Conservation (phyloP, 2,329 filamentous ascomycete genomes). For the Parafenestella ontariensis region DNA sequence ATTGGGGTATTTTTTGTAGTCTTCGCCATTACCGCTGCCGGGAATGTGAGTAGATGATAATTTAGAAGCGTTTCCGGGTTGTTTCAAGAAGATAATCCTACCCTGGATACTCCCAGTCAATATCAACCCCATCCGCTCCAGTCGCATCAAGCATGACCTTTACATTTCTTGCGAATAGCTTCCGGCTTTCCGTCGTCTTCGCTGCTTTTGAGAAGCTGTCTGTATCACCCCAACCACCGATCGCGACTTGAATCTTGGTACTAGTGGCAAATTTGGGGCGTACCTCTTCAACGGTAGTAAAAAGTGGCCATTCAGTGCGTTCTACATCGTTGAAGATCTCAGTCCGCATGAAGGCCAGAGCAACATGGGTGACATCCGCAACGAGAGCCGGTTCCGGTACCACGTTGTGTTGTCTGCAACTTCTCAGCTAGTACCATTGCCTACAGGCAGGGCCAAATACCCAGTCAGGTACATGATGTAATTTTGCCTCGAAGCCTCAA, state of each 20-base stretch:
- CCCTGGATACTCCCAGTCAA: slow-evolving; percentile 71
- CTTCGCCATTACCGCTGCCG: slow-evolving; percentile 68
- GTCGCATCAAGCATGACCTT: slow-evolving; percentile 64
- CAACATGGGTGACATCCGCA: slow-evolving; percentile 34
- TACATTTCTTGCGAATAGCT: slow-evolving; percentile 68
- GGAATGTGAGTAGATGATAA: background rate
- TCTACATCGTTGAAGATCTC: slow-evolving; percentile 34
- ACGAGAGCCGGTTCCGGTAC: slow-evolving; percentile 28
- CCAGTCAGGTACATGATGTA: slow-evolving; percentile 20
- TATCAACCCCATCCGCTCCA: slow-evolving; percentile 69
- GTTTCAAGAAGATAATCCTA: background rate
- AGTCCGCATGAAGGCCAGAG: slow-evolving; percentile 42
- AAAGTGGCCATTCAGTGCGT: slow-evolving; percentile 32
- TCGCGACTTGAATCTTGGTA: slow-evolving; percentile 62
- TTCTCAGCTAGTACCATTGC: background rate
- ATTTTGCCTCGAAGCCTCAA: background rate
- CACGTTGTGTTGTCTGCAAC: slow-evolving; percentile 35
- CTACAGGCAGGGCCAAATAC: background rate
- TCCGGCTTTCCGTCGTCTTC: slow-evolving; percentile 56
- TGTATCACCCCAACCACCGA: slow-evolving; percentile 77
- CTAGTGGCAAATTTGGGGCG: slow-evolving; percentile 53
- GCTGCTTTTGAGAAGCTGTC: slow-evolving; percentile 67
- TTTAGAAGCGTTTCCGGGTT: background rate
- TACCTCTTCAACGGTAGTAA: slow-evolving; percentile 32
- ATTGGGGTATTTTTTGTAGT: slow-evolving; percentile 70